Evolutionary conservation across 257 asterid genomes (phyloP).

Genomic region (Gentiana macrophylla): DNA sequence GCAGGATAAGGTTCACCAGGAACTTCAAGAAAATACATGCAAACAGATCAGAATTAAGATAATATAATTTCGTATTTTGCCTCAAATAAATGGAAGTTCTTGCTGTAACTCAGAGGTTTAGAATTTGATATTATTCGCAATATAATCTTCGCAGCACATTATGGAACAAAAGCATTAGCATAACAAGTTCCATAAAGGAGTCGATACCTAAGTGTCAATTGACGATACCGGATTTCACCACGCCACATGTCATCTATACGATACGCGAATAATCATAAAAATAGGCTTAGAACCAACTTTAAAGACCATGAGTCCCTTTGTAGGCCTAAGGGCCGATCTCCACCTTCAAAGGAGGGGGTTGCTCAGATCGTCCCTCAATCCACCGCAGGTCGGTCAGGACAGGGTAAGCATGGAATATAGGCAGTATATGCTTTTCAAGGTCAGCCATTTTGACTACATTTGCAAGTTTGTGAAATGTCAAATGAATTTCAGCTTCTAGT

Average conservation of each 20-base stretch:
- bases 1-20: conserved; percentile 74
- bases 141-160: not conserved
- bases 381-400: too few relatives aligned
- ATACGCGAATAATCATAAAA: too few relatives aligned
- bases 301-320: too few relatives aligned
- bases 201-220: not conserved
- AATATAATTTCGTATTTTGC: not conserved
- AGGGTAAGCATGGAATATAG: too few relatives aligned
- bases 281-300: too few relatives aligned
- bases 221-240: too few relatives aligned
- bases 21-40: conserved; percentile 34
- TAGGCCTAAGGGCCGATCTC: too few relatives aligned
- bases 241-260: too few relatives aligned
- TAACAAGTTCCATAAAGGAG: not conserved
- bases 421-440: too few relatives aligned
- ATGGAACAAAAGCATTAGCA: not conserved
- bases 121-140: not conserved
- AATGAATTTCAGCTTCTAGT: not conserved
- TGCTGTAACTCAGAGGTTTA: not conserved
- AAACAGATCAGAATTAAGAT: conserved; percentile 1
- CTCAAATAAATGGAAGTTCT: not conserved
- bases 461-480: not conserved
- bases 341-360: too few relatives aligned
- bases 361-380: too few relatives aligned
- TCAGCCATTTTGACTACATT: not conserved